Base-by-base conservation (phyloP, 768 basidiomycete species). In the Tulasnella sp. region DNA sequence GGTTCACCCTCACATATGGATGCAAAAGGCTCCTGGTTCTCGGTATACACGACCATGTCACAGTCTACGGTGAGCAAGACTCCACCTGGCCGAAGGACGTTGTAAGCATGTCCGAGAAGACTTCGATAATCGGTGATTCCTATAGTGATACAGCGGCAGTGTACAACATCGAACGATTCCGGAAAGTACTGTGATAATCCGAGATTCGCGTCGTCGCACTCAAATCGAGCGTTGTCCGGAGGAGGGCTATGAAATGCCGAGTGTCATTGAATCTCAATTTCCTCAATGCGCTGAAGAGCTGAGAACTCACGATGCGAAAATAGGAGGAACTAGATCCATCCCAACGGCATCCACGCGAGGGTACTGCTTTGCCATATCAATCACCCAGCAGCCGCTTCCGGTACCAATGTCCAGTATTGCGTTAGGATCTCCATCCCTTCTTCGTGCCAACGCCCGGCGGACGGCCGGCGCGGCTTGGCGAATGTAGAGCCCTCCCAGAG, bases 191-290 rank as follows among this genome's bases (percentile, higher is more conserved):
- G 62, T 6, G 62, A 36, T 9, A 68, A 36, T 6, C 62, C 62
- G 21, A 9, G 76, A 77, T 62, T 77, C 3, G 44, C 76, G 39
- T 77, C 76, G 42, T 77, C 76, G 58, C 56, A 68, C 40, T 77
- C 76, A 42, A 77, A 77, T 4, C 42, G 31, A n/a, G 46, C 24
- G 76, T 77, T 77, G 9, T 1, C n/a, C 31, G 76, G 76, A 36
- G 76, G 76, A 36, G 38, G 52, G 8, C 76, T 77, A 38, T 7
- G 39, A 40, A 52, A 52, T 14, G 5, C 46, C 6, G 10, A n/a
- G 39, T n/a, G 9, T 18, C 7, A 36, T n/a, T 12, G 31, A 27
- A 1, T 9, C 24, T 21, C 24, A 0, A 52, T n/a, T 18, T 40
- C 16, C 16, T 44, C 44, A 24, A 12, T 52, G 52, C 2, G 52